Evolutionary conservation across 1,139 yeast genomes (phyloP).

Genomic region (Suhomyces chickasaworum): DNA sequence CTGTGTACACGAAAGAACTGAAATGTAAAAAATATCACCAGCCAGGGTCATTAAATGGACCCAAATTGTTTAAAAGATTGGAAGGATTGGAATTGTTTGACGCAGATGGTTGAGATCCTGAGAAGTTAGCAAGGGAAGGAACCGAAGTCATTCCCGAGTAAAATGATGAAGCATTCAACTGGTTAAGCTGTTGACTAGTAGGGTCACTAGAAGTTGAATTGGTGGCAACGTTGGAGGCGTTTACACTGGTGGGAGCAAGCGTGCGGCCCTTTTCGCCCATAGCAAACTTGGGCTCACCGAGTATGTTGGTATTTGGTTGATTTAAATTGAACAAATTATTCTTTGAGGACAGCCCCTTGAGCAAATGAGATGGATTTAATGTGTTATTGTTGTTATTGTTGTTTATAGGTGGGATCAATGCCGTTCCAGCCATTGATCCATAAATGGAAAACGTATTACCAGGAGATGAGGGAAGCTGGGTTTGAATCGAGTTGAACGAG

Average conservation of each 20-base stretch:
- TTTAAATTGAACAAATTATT: conserved; percentile 7
- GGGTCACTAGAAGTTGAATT: conserved; percentile 6
- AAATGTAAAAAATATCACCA: conserved; percentile 10
- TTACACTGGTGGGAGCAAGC: neutral
- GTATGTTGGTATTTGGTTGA: conserved; percentile 5
- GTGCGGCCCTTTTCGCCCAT: conserved; percentile 1
- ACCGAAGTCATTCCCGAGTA: conserved; percentile 12
- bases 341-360: conserved; percentile 13
- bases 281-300: conserved; percentile 8
- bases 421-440: conserved; percentile 4
- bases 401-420: conserved; percentile 14
- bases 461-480: conserved; percentile 29
- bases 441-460: conserved; percentile 4
- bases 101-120: neutral
- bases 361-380: conserved; percentile 16
- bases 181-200: conserved; percentile 11
- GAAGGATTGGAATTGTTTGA: conserved; percentile 1
- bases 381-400: conserved; percentile 12
- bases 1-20: conserved; percentile 3
- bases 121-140: neutral
- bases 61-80: conserved; percentile 13
- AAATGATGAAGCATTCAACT: conserved; percentile 12
- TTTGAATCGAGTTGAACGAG: conserved; percentile 41
- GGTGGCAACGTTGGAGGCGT: neutral
- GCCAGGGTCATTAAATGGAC: conserved; percentile 13